A percentile compares a stretch with the other conserved stretches of the same genome.
Conservation (phyloP, 2,329 filamentous ascomycete species). For the Zalaria sp. region DNA sequence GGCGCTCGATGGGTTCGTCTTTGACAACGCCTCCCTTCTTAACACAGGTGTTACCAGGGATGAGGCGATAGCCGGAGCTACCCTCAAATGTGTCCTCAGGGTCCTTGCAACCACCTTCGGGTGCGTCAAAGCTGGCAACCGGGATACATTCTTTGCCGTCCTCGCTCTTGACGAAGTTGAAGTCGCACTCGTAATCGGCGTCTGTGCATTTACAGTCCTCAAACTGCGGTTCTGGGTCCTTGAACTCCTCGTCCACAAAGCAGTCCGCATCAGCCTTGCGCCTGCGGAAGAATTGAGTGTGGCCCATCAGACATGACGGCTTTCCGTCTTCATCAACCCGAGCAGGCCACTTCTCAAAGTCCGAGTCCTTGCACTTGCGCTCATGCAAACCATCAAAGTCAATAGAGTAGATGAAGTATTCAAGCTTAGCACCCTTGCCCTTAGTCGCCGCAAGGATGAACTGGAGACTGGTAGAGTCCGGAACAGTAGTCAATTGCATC, state of each 20-base stretch:
- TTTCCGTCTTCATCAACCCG: conserved; percentile 67
- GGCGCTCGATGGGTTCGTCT: conserved; percentile 47
- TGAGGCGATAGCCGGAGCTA: conserved; percentile 80
- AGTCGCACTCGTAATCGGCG: conserved; percentile 90
- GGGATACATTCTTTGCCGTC: conserved; percentile 53
- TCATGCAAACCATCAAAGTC: conserved; percentile 76
- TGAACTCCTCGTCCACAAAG: conserved; percentile 75
- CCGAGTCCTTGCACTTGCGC: conserved; percentile 57
- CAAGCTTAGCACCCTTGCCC: conserved; percentile 35
- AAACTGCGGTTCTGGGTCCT: conserved; percentile 56
- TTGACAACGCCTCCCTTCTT: conserved; percentile 23
- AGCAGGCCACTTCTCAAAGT: conserved; percentile 83
- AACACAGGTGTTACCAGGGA: conserved; percentile 49
- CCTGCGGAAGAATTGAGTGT: conserved; percentile 73
- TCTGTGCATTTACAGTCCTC: conserved; percentile 70
- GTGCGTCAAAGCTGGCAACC: conserved; percentile 47
- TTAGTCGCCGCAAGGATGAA: conserved; percentile 62
- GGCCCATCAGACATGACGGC: conserved; percentile 86
- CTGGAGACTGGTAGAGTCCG: conserved; percentile 84
- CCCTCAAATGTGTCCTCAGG: conserved; percentile 64
- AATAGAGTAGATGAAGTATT: conserved; percentile 50
- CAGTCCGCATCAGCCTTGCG: conserved; percentile 82
- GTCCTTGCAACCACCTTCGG: conserved; percentile 60
- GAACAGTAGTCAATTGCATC: conserved; percentile 67
- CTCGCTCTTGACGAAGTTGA: conserved; percentile 61